A percentile compares a stretch with the other conserved stretches of the same genome.
Evolutionary conservation across 1,284 basidiomycete genomes (phyloP).

Genomic region (Volvariella surrecta): DNA sequence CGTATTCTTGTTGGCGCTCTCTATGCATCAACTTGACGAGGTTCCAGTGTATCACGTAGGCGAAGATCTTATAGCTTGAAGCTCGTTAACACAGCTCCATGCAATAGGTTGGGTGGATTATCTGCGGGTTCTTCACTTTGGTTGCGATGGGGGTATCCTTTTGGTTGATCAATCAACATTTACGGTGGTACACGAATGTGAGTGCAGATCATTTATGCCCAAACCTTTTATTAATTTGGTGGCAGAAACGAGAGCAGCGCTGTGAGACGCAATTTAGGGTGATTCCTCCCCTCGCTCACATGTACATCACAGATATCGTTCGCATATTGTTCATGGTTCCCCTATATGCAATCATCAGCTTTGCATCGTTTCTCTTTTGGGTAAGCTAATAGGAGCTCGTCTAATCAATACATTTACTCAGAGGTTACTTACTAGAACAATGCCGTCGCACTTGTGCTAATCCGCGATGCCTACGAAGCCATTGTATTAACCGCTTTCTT

Average conservation of each 20-base stretch:
- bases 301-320: slow-evolving; percentile 43
- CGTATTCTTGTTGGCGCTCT: slow-evolving; percentile 8
- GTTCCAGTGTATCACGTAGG: slow-evolving; percentile 14
- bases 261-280: slow-evolving; percentile 27
- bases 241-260: slow-evolving; percentile 61
- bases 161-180: slow-evolving; percentile 68
- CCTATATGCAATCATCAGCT: slow-evolving; percentile 61
- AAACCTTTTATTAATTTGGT: not conserved
- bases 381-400: slow-evolving; percentile 25
- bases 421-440: slow-evolving; percentile 36
- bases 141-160: slow-evolving; percentile 47
- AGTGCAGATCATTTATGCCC: slow-evolving; percentile 13
- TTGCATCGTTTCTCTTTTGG: slow-evolving; percentile 68
- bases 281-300: not conserved
- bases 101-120: slow-evolving; percentile 62
- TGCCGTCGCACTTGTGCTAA: slow-evolving; percentile 51
- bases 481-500: slow-evolving; percentile 73
- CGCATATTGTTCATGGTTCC: slow-evolving; percentile 77
- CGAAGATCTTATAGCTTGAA: not conserved
- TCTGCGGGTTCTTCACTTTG: slow-evolving; percentile 53
- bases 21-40: not conserved
- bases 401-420: slow-evolving; percentile 1
- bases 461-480: slow-evolving; percentile 64
- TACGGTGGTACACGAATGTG: slow-evolving; percentile 68
- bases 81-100: not conserved